Evolutionary conservation across 1,284 basidiomycete species (phyloP), one percentile per base, ranked within the genome.

Genomic region (Pyrrhoderma lamaoense): DNA sequence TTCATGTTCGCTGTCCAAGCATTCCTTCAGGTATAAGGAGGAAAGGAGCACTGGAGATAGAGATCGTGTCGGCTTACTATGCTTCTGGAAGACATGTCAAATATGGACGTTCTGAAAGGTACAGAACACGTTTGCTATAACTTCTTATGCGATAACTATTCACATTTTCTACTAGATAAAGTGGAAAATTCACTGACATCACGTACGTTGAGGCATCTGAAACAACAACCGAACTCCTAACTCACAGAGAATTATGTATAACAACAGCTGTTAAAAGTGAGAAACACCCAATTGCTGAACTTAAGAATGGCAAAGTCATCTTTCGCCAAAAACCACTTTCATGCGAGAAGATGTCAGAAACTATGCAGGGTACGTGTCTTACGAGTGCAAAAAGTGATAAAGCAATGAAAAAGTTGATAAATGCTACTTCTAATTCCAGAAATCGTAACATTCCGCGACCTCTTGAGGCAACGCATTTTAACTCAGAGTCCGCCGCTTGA

Each of bases 311-410:
- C 31, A 93, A 84, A 63, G 74, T 89, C 0, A 58, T 80, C 3
- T 79, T 91, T 60, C 89, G 78, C 65, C 91, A 94, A 70, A 93
- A 89, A 65, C 68, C 75, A 2, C 61, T 88, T 39, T 78, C 81
- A 0, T 79, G 88, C 51, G 82, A 89, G 62, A 84, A 86, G 61
- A 76, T 82, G 58, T 85, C 85, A 25, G 85, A 90, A 61, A 89
- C 88, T 4, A 76, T 93, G 62, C 82, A 85, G 74, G 89, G 90
- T 85, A 53, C 51, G 77, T 64, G 38, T 22, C 21, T 47, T 51
- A 22, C 40, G 11, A 11, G 36, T 52, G 35, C 58, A 45, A 45
- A 54, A 46, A 49, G 16, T 16, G 35, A 37, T 16, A 16, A 37
- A 37, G 35, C 35, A 37, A 9, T 11, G 35, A 37, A 16, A 37